Base-by-base conservation (phyloP, 2,329 filamentous ascomycete species). In the Blumeria hordei region DNA sequence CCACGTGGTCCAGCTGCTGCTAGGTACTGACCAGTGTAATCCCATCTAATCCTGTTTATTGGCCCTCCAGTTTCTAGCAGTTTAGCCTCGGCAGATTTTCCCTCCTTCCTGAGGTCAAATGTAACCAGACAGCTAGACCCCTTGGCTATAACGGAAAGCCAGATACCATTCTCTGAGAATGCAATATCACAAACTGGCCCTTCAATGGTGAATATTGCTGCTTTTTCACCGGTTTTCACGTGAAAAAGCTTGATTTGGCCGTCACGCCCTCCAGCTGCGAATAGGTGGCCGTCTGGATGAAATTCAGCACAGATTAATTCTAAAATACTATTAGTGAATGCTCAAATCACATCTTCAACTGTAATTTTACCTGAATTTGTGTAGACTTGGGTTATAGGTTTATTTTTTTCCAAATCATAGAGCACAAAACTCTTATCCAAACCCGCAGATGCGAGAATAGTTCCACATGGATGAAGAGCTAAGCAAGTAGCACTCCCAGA, bases 91-190 rank as follows among this genome's bases (percentile, higher is more conserved):
- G 81, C 81, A 16, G 83, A 81, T 61, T 86, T 88, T 58, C 90
- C 83, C 61, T 94, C 80, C 69, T 94, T 95, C 62, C 92, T 82
- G 58, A 98, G 74, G 67, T 96, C 90, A 73, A 93, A 96, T 55
- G 96, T 79, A 9, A 85, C 85, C 39, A 94, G 81, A 28, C 74
- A 81, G 21, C 80, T 84, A 60, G 88, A 85, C 34, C 80, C 81
- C 67, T 87, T 81, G 57, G 83, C 80, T 7, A 82, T 81, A 5
- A 87, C 84, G 1, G 90, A 90, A 59, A 98, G 81, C 86, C 88
- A 96, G 63, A 85, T 94, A 28, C 92, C 92, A 62, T 98, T 98
- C 68, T 98, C 92, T 0, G 88, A 95, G 69, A 98, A 98, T 57
- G 77, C 74, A 43, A 98, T 70, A 10, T 80, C 77, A 62, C 85